Base-by-base conservation (phyloP, 179 eudicot genomes). In the Gypsophila paniculata region DNA sequence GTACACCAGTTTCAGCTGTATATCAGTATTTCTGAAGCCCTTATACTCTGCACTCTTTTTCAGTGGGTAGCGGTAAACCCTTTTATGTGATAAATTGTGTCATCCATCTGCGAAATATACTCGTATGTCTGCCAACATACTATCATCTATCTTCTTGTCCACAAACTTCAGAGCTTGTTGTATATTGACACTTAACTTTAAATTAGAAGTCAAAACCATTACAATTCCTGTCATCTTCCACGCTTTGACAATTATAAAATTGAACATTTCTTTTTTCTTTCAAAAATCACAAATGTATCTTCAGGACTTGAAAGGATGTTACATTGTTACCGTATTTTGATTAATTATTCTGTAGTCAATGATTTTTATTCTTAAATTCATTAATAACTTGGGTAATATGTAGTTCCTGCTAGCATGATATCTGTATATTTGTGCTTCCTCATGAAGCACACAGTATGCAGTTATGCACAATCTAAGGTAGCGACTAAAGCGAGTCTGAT, bases 381-480 rank as follows among this genome's bases (percentile, higher is more conserved):
- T 65, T 58, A 19, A 18, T 25, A 25, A 15, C 23, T 10, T 65
- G 69, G 52, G 21, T 12, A 39, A 44, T 42, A 42, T 39, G n/a
- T n/a, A 17, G 21, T 21, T 42, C 12, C 52, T 44, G 4, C 21
- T 4, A 65, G 51, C 51, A 65, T 65, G 69, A 21, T 62, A n/a
- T 34, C 34, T 36, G 6, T 58, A 62, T 18, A 17, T 39, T 2
- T 10, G 34, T 65, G 34, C 55, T 42, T 65, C 69, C 11, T 21
- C 69, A 21, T 65, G 54, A 26, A 66, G 18, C 69, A 23, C 17
- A 13, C 46, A 44, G 18, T 7, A 36, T 7, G 7, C 7, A 36
- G 42, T 36, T 9, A 18, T 64, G 53, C 53, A 64, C 52, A 21
- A 64, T 64, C 68, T 64, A 64, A 42, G 29, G 39, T 18, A 64